Percentiles rank a stretch among this genome's conserved stretches.
These are phyloP conservation scores for Westerdykella sp. DNA, from an alignment of 2,329 filamentous ascomycete species.

Conservation along the genomic window DNA sequence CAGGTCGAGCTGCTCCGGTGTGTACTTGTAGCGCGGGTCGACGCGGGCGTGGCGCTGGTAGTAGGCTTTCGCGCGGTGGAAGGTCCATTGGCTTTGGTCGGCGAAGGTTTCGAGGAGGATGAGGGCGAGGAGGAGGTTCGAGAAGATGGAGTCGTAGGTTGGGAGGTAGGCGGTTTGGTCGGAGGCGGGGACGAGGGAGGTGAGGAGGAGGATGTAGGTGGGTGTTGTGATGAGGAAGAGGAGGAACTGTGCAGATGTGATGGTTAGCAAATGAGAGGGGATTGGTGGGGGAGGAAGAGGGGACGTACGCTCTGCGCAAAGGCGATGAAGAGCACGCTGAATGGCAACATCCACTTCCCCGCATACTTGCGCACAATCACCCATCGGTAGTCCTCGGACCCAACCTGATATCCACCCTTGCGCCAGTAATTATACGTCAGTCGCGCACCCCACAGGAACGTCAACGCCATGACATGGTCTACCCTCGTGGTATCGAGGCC, in stretches of 20 bases:
- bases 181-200: conserved; percentile 55
- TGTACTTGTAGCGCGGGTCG: conserved; percentile 55
- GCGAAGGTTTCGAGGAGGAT: conserved; percentile 69
- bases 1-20: conserved; percentile 72
- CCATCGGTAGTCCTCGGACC: conserved; percentile 96
- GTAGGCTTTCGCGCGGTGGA: conserved; percentile 70
- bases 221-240: conserved; percentile 74
- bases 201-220: conserved; percentile 74
- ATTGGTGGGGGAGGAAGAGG: not conserved
- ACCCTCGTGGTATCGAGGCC: conserved; percentile 64
- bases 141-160: conserved; percentile 53
- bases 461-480: conserved; percentile 66
- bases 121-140: conserved; percentile 50
- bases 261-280: not conserved
- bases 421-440: conserved; percentile 97
- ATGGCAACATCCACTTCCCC: conserved; percentile 65
- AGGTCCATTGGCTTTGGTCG: conserved; percentile 91
- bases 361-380: conserved; percentile 63
- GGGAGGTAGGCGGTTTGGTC: conserved; percentile 31
- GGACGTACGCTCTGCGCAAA: conserved; percentile 58
- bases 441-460: conserved; percentile 75
- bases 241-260: conserved; percentile 50
- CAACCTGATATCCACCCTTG: conserved; percentile 81
- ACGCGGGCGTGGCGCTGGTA: conserved; percentile 71
- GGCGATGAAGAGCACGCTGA: conserved; percentile 88